Conservation (phyloP, 83 land plant genomes). For the Picea mariana region DNA sequence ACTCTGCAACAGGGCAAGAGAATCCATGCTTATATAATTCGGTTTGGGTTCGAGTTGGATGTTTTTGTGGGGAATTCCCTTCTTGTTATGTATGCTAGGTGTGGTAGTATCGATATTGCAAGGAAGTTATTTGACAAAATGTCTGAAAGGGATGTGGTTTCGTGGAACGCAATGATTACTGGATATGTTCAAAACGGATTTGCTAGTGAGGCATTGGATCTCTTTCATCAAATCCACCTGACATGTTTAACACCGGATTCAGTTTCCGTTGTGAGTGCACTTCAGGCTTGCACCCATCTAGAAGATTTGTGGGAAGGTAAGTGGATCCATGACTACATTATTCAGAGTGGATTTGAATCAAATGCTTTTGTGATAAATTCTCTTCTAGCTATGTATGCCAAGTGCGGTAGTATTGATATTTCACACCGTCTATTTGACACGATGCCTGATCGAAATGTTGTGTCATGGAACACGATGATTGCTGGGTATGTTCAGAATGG, state of each 20-base stretch:
- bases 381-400: not conserved
- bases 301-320: slow-evolving; percentile 16
- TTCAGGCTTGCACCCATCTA: slow-evolving; percentile 53
- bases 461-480: slow-evolving; percentile 14
- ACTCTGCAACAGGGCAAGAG: slow-evolving; percentile 37
- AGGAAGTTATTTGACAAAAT: slow-evolving; percentile 17
- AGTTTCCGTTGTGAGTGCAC: slow-evolving; percentile 44
- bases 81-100: slow-evolving; percentile 68
- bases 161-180: slow-evolving; percentile 59
- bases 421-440: slow-evolving; percentile 1
- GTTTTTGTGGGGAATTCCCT: slow-evolving; percentile 36
- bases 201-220: slow-evolving; percentile 38
- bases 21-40: slow-evolving; percentile 28
- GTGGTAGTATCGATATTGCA: slow-evolving; percentile 53
- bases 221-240: slow-evolving; percentile 37
- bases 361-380: slow-evolving; percentile 1
- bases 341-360: not conserved
- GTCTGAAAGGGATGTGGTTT: slow-evolving; percentile 29
- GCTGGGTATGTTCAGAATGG: not conserved
- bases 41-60: slow-evolving; percentile 30
- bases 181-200: slow-evolving; percentile 48
- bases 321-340: not conserved
- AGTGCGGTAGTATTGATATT: not conserved
- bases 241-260: slow-evolving; percentile 27
- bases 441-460: slow-evolving; percentile 7